phyloP scores from a whole-genome alignment of 495 filamentous ascomycete genomes.

The Amphirosellinia nigrospora region DNA sequence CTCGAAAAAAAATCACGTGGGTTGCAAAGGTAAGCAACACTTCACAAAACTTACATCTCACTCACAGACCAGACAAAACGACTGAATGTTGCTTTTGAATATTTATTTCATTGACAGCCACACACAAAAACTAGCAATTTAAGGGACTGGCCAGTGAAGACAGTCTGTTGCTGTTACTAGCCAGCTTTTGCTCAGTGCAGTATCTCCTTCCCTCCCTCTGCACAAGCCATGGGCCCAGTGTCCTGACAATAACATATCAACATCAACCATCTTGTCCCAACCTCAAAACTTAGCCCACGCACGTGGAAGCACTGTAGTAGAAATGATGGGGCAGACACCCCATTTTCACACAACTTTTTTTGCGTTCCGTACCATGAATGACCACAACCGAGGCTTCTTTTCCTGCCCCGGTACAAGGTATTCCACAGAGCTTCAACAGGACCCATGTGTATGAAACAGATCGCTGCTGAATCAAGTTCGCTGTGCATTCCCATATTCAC shows the following conservation, averaged over 20 bases:
- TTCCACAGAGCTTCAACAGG: slow-evolving; percentile 8
- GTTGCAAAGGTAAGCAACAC: neutral
- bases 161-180: too few relatives aligned
- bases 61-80: neutral
- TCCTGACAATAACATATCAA: neutral
- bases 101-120: slow-evolving; percentile 6
- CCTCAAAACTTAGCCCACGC: neutral
- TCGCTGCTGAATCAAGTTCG: slow-evolving; percentile 15
- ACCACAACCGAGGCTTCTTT: neutral
- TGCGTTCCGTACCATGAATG: neutral
- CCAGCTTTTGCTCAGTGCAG: neutral
- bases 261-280: neutral
- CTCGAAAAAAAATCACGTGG: neutral
- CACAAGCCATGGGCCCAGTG: neutral
- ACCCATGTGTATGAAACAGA: slow-evolving; percentile 12
- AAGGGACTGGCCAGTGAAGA: neutral
- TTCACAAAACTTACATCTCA: neutral
- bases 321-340: neutral
- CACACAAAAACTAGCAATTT: neutral
- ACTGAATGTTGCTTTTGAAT: neutral
- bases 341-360: neutral
- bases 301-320: neutral
- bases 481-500: neutral
- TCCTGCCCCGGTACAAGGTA: slow-evolving; percentile 1
- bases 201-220: neutral